These are phyloP conservation scores for Arbutus unedo DNA, from an alignment of 148 eudicot genomes.

Conservation along the genomic window DNA sequence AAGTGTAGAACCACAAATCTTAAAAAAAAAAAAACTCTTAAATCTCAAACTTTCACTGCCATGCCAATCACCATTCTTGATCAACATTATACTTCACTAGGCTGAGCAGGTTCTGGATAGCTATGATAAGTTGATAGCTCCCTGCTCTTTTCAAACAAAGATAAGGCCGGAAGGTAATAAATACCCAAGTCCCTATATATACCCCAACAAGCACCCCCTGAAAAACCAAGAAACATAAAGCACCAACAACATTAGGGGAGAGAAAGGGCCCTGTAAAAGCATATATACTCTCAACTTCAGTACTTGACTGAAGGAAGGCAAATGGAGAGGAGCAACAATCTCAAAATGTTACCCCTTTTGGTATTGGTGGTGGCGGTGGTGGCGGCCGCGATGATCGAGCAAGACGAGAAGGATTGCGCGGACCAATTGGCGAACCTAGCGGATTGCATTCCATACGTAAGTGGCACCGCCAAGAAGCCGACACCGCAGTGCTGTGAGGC, in stretches of 20 bases:
- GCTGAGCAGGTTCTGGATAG: background rate
- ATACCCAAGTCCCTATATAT: slow-evolving; percentile 7
- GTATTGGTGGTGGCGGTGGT: background rate
- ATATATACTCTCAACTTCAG: background rate
- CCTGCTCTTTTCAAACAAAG: no score
- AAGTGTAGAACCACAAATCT: no score
- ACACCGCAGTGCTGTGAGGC: slow-evolving; percentile 31
- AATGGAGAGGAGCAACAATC: slow-evolving; percentile 27
- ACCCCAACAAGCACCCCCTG: slow-evolving; percentile 3
- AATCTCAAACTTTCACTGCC: no score
- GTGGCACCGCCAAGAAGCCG: slow-evolving; percentile 42
- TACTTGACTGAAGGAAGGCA: background rate
- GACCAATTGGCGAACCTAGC: slow-evolving; percentile 37
- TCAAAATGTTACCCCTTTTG: slow-evolving; percentile 11
- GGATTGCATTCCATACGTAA: slow-evolving; percentile 39
- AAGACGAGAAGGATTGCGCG: slow-evolving; percentile 42
- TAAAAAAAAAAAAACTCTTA: no score
- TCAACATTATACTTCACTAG: background rate
- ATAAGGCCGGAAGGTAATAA: background rate
- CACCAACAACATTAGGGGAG: background rate
- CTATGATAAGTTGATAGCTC: no score
- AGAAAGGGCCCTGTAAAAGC: background rate
- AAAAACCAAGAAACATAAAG: background rate
- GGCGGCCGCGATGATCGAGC: slow-evolving; percentile 24
- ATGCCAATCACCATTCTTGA: no score